Conservation (phyloP, 179 eudicot genomes). For the Patellifolia procumbens region DNA sequence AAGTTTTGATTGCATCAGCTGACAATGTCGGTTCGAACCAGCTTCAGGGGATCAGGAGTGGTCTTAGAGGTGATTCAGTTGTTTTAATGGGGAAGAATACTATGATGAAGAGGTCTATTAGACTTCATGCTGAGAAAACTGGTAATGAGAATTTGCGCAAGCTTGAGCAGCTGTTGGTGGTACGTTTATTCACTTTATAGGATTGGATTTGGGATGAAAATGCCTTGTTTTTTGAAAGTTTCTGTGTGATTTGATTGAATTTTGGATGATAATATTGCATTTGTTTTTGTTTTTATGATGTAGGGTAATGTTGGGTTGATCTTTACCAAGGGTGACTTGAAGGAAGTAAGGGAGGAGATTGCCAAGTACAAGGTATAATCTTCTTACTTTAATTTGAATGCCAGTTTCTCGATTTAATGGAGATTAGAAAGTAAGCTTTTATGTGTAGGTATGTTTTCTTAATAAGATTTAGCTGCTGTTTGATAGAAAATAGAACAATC, state of each 20-base stretch:
- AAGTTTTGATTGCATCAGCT: constrained; percentile 62
- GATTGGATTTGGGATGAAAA: too few relatives aligned
- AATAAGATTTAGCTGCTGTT: too few relatives aligned
- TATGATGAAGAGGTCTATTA: constrained; percentile 82
- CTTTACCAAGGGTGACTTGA: constrained; percentile 83
- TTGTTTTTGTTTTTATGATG: background rate
- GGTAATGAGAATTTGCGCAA: constrained; percentile 57
- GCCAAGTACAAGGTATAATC: constrained; percentile 76
- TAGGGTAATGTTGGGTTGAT: constrained; percentile 76
- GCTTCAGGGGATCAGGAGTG: constrained; percentile 63
- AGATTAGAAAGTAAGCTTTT: too few relatives aligned
- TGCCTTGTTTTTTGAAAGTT: background rate
- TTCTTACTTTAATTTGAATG: background rate
- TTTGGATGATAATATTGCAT: background rate
- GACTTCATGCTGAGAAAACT: constrained; percentile 70
- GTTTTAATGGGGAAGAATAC: constrained; percentile 92
- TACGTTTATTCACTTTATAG: constrained; percentile 20
- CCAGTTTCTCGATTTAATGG: background rate
- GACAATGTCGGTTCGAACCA: constrained; percentile 87
- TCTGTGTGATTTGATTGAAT: background rate
- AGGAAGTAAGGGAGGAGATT: constrained; percentile 78
- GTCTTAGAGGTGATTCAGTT: constrained; percentile 70
- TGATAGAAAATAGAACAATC: too few relatives aligned
- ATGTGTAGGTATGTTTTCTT: too few relatives aligned
- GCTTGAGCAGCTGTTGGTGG: constrained; percentile 64